Conservation (phyloP, 1,284 basidiomycete species). For the Ceratobasidium sp. region DNA sequence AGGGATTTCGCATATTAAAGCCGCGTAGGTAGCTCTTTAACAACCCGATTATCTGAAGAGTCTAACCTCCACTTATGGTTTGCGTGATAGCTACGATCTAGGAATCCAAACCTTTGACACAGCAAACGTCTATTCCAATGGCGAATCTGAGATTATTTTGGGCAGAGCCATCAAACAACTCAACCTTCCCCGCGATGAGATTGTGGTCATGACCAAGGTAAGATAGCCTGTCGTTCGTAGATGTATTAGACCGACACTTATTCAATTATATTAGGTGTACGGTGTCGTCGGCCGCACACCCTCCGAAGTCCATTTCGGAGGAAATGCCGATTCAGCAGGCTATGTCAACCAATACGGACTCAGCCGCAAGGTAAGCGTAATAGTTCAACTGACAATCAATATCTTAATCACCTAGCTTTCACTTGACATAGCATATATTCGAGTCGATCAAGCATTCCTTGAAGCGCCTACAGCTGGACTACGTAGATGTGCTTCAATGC, state of each 20-base stretch:
- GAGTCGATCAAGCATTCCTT: slow-evolving; percentile 42
- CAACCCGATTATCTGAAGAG: not conserved
- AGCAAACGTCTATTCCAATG: slow-evolving; percentile 57
- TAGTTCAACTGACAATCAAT: not conserved
- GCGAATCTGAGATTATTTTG: slow-evolving; percentile 49
- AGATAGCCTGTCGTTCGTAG: too few species aligned
- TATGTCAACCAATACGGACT: slow-evolving; percentile 58
- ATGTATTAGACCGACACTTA: too few species aligned
- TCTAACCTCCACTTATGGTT: not conserved
- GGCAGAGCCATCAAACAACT: slow-evolving; percentile 53
- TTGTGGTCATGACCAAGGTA: slow-evolving; percentile 52
- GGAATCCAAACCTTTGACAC: slow-evolving; percentile 70
- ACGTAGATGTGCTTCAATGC: slow-evolving; percentile 52
- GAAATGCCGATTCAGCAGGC: slow-evolving; percentile 48
- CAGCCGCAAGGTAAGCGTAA: slow-evolving; percentile 54
- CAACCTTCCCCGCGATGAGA: slow-evolving; percentile 46
- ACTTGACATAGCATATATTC: slow-evolving; percentile 53
- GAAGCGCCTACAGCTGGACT: slow-evolving; percentile 42
- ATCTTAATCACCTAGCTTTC: slow-evolving; percentile 18
- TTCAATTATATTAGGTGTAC: not conserved
- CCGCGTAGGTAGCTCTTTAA: slow-evolving; percentile 50
- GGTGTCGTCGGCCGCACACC: not conserved
- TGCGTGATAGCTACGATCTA: slow-evolving; percentile 54
- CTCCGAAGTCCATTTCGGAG: not conserved
- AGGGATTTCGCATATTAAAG: slow-evolving; percentile 56